Evolutionary conservation across 768 basidiomycete genomes (phyloP).

Genomic region (Tulasnella sp.): DNA sequence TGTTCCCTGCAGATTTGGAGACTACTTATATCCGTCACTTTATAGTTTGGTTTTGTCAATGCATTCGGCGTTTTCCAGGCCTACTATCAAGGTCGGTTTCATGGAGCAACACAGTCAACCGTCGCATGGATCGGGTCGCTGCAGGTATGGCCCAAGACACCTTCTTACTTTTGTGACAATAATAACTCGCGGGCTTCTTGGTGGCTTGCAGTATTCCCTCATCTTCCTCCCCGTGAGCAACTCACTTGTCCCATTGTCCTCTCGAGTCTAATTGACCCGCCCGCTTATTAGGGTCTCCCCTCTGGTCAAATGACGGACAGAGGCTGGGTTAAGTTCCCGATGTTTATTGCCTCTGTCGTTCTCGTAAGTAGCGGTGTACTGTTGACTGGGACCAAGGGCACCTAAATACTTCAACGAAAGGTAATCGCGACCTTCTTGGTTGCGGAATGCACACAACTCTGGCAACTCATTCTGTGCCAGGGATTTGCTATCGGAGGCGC

Average conservation of each 20-base stretch:
- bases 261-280: background rate
- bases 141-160: background rate
- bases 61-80: slow-evolving; percentile 19
- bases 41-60: slow-evolving; percentile 3
- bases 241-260: background rate
- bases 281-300: background rate
- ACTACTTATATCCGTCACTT: no score
- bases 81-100: slow-evolving; percentile 5
- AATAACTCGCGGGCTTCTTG: no score
- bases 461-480: slow-evolving; percentile 24
- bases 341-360: background rate
- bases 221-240: slow-evolving; percentile 20
- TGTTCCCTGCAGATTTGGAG: no score
- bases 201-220: slow-evolving; percentile 13
- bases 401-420: background rate
- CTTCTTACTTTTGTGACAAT: background rate
- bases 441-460: slow-evolving; percentile 19
- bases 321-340: slow-evolving; percentile 7
- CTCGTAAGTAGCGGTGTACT: slow-evolving; percentile 1
- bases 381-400: no score
- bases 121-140: slow-evolving; percentile 24
- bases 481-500: slow-evolving; percentile 21
- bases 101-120: slow-evolving; percentile 14
- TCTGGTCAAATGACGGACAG: slow-evolving; percentile 13
- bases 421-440: slow-evolving; percentile 12